Percentiles rank a stretch among this genome's conserved stretches.
These are phyloP conservation scores for Begonia masoniana DNA, from an alignment of 306 rosid species.

Conservation along the genomic window DNA sequence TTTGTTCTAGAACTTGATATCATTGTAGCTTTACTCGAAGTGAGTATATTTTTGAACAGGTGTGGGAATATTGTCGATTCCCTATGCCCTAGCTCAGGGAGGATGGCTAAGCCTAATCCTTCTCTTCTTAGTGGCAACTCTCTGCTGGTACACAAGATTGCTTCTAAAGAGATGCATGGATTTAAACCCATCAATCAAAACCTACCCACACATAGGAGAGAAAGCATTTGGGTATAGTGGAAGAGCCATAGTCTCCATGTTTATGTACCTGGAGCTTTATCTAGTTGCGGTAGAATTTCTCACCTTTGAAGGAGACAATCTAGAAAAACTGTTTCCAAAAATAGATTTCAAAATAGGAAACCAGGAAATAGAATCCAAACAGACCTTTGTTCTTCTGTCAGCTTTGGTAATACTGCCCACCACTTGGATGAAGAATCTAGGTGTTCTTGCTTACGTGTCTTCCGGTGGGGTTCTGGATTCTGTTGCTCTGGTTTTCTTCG, in stretches of 20 bases:
- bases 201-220: constrained; percentile 52
- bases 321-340: constrained; percentile 43
- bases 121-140: constrained; percentile 28
- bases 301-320: constrained; percentile 58
- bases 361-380: constrained; percentile 21
- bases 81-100: constrained; percentile 59
- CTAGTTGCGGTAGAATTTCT: constrained; percentile 44
- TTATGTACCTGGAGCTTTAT: constrained; percentile 38
- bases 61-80: constrained; percentile 64
- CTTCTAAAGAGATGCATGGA: constrained; percentile 52
- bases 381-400: constrained; percentile 30
- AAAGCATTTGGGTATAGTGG: constrained; percentile 55
- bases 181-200: constrained; percentile 18
- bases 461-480: constrained; percentile 56
- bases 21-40: too few relatives aligned
- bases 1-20: too few relatives aligned
- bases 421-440: constrained; percentile 51
- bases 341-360: constrained; percentile 19
- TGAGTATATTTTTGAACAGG: constrained; percentile 18
- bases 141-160: constrained; percentile 54
- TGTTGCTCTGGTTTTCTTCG: constrained; percentile 21
- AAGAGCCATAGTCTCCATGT: constrained; percentile 23
- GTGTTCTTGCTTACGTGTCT: constrained; percentile 44
- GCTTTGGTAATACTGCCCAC: constrained; percentile 47
- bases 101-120: constrained; percentile 59